These are phyloP conservation scores for Suillus subaureus DNA, from an alignment of 768 basidiomycete genomes.

Conservation along the genomic window DNA sequence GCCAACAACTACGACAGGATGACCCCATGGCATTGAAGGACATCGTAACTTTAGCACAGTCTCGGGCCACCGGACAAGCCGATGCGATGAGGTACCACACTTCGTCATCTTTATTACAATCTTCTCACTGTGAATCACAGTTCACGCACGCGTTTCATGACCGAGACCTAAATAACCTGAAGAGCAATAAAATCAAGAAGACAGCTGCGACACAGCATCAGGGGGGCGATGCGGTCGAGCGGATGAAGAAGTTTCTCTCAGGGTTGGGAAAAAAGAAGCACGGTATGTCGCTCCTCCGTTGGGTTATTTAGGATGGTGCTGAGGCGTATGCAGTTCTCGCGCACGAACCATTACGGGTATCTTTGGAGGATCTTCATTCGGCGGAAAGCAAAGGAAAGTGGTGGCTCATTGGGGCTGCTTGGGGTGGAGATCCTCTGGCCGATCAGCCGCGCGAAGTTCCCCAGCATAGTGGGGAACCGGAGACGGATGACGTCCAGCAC, in stretches of 20 bases:
- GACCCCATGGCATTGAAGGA: constrained; percentile 93
- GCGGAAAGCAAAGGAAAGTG: constrained; percentile 92
- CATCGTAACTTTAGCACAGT: constrained; percentile 82
- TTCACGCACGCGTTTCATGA: constrained; percentile 92
- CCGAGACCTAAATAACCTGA: constrained; percentile 91
- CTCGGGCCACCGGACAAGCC: constrained; percentile 58
- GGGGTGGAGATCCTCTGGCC: constrained; percentile 88
- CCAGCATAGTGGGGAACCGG: constrained; percentile 23
- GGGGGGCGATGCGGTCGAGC: constrained; percentile 73
- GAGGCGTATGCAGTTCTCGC: constrained; percentile 58
- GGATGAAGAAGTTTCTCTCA: constrained; percentile 87
- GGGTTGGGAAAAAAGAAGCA: constrained; percentile 77
- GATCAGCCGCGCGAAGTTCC: constrained; percentile 55
- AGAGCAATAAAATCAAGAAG: constrained; percentile 84
- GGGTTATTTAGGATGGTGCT: not conserved
- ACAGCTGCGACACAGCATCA: constrained; percentile 64
- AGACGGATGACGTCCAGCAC: constrained; percentile 33
- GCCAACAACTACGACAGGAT: constrained; percentile 86
- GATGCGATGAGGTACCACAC: constrained; percentile 51
- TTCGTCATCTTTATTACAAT: not conserved
- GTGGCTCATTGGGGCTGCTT: constrained; percentile 98
- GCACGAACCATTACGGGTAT: constrained; percentile 85
- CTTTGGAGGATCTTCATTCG: constrained; percentile 80
- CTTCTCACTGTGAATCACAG: constrained; percentile 38
- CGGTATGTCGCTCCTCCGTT: constrained; percentile 39